These are phyloP conservation scores for Cladosporium sp. DNA, from an alignment of 2,329 filamentous ascomycete genomes.

Conservation along the genomic window DNA sequence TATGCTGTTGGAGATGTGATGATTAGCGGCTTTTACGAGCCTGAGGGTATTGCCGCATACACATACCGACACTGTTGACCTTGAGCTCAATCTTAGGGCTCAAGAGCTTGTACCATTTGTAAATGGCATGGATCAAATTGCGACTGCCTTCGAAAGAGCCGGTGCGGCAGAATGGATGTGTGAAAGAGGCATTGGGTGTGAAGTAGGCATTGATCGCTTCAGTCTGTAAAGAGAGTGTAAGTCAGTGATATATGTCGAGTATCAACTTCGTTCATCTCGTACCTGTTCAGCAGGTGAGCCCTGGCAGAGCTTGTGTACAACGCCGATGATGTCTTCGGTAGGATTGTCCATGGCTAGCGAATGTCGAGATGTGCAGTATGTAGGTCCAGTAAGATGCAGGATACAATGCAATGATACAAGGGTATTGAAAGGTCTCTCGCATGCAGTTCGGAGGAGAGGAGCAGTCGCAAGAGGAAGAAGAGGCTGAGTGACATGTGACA, in stretches of 20 bases:
- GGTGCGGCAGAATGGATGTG: constrained; percentile 76
- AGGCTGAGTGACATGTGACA: background rate
- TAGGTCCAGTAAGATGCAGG: background rate
- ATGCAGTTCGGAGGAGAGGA: background rate
- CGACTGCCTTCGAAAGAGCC: constrained; percentile 62
- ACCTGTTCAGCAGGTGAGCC: constrained; percentile 65
- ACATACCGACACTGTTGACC: constrained; percentile 60
- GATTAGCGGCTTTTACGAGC: background rate
- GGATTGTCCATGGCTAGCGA: constrained; percentile 32
- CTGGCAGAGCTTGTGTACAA: constrained; percentile 70
- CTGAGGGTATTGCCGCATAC: constrained; percentile 34
- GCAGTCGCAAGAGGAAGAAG: background rate
- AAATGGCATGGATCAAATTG: constrained; percentile 67
- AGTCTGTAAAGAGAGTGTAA: constrained; percentile 32
- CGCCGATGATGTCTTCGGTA: constrained; percentile 60
- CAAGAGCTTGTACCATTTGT: constrained; percentile 81
- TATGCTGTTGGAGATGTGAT: constrained; percentile 55
- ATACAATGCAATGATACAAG: background rate
- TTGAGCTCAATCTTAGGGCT: constrained; percentile 70
- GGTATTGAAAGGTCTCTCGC: background rate
- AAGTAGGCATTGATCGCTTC: constrained; percentile 71
- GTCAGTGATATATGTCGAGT: background rate
- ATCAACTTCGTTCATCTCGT: background rate
- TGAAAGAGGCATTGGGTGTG: constrained; percentile 68
- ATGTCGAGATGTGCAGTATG: background rate